Evolutionary conservation across 176 grass and related monocot genomes (phyloP), one percentile per base, ranked within the genome.

Genomic region (Bothriochloa decipiens): DNA sequence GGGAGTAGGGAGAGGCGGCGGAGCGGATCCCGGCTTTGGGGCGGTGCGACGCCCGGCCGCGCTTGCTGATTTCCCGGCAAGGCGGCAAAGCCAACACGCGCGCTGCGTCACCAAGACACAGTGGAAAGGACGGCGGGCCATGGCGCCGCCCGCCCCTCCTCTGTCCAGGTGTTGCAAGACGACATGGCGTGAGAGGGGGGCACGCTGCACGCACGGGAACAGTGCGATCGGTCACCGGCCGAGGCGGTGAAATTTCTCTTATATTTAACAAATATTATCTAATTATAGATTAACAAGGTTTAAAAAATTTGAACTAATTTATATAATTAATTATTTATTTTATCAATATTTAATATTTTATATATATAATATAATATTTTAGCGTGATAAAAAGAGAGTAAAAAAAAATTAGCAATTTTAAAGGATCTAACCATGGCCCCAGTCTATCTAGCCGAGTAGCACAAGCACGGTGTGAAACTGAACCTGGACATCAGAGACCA

Each of bases 121-220:
- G 27, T 5, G 39, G 25, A 15, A 14, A 65, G 65, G 6, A 4
- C 25, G 9, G 63, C 23, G 65, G 64, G 49, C 78, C 43, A 23
- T 68, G 7, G 12, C n/a, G 29, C 18, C 78, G 43, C 43, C 20
- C 28, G 43, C n/a, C 5, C 18, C 6, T 66, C 77, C 2, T 35
- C 11, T 5, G 62, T 50, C 47, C 78, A 80, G 78, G 78, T 80
- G 64, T 37, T 40, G 79, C 79, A 18, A 37, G 12, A 23, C 65
- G 46, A 37, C 79, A 18, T 14, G 32, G 11, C 8, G 22, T 7
- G 11, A 81, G 11, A n/a, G n/a, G 61, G 60, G 65, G 65, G 29
- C 45, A 50, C 64, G 64, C 64, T 28, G 27, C 79, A 55, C 47
- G 47, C 79, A 26, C 4, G 4, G 79, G 0, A 70, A 70, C 79